phyloP scores from a whole-genome alignment of 108 stramenopile species.

The Cyclotella cryptica region DNA sequence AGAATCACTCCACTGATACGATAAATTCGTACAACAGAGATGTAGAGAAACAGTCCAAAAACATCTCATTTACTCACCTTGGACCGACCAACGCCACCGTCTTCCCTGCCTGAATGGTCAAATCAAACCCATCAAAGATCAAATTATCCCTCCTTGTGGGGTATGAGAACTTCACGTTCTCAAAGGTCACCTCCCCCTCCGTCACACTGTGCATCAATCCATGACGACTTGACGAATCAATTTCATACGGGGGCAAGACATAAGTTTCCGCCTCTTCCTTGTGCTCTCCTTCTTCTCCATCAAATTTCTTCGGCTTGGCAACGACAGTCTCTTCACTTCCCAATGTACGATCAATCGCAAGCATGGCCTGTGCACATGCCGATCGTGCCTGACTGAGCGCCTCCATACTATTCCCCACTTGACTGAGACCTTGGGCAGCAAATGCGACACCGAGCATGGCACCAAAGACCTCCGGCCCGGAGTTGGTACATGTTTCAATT shows the following conservation, averaged over 20 bases:
- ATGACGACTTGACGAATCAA: conserved; percentile 65
- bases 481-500: conserved; percentile 48
- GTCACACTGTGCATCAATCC: conserved; percentile 66
- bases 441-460: conserved; percentile 79
- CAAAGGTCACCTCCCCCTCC: conserved; percentile 62
- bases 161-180: conserved; percentile 84
- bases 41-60: too few species aligned
- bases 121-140: conserved; percentile 63
- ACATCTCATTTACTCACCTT: conserved; percentile 46
- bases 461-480: conserved; percentile 70
- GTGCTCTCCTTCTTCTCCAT: conserved; percentile 5
- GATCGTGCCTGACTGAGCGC: conserved; percentile 63
- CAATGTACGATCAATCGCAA: conserved; percentile 63
- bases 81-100: conserved; percentile 78
- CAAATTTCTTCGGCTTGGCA: conserved; percentile 18
- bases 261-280: conserved; percentile 31
- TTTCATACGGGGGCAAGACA: conserved; percentile 54
- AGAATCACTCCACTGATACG: too few species aligned
- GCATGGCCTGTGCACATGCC: conserved; percentile 61
- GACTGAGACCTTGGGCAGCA: conserved; percentile 72
- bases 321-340: conserved; percentile 50
- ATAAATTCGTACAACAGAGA: too few species aligned
- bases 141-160: conserved; percentile 76
- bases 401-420: conserved; percentile 67
- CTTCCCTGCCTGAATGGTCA: conserved; percentile 62